Conservation (phyloP, 768 basidiomycete genomes). For the Dioszegia crocea region DNA sequence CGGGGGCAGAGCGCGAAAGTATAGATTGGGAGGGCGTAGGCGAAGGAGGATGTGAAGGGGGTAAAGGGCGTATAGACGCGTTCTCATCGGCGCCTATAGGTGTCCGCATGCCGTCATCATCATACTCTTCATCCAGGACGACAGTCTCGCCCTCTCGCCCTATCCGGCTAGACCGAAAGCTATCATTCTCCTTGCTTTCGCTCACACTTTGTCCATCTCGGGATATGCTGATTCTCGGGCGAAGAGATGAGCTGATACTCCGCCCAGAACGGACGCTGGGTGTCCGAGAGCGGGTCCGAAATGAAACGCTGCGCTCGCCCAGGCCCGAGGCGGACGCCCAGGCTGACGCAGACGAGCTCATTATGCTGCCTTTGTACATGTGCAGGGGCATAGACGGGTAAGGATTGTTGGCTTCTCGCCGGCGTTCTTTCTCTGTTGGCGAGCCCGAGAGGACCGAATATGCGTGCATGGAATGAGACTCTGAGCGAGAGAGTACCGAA, state of each 20-base stretch:
- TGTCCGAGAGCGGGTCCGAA: slow-evolving; percentile 17
- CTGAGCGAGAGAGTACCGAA: slow-evolving; percentile 11
- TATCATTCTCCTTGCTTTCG: neutral
- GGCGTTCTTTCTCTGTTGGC: slow-evolving; percentile 13
- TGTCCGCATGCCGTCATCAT: neutral
- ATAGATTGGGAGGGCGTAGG: slow-evolving; percentile 72
- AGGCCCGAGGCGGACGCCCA: neutral
- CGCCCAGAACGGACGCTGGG: slow-evolving; percentile 13
- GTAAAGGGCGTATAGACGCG: slow-evolving; percentile 82
- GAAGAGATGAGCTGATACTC: slow-evolving; percentile 1
- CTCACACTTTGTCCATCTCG: neutral
- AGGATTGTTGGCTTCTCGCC: slow-evolving; percentile 39
- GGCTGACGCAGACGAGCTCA: slow-evolving; percentile 14
- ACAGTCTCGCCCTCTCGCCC: too few relatives aligned
- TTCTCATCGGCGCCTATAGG: slow-evolving; percentile 71
- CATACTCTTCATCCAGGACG: neutral
- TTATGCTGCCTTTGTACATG: slow-evolving; percentile 14
- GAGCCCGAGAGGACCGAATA: slow-evolving; percentile 10
- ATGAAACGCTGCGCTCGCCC: slow-evolving; percentile 10
- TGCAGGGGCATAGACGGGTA: slow-evolving; percentile 38
- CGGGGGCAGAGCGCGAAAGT: slow-evolving; percentile 13
- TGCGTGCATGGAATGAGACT: slow-evolving; percentile 24
- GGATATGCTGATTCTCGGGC: slow-evolving; percentile 4
- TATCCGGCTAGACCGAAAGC: neutral
- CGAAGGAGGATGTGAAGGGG: slow-evolving; percentile 80